These are phyloP conservation scores for Elsinoe necatrix DNA, from an alignment of 2,329 filamentous ascomycete genomes.

Conservation along the genomic window DNA sequence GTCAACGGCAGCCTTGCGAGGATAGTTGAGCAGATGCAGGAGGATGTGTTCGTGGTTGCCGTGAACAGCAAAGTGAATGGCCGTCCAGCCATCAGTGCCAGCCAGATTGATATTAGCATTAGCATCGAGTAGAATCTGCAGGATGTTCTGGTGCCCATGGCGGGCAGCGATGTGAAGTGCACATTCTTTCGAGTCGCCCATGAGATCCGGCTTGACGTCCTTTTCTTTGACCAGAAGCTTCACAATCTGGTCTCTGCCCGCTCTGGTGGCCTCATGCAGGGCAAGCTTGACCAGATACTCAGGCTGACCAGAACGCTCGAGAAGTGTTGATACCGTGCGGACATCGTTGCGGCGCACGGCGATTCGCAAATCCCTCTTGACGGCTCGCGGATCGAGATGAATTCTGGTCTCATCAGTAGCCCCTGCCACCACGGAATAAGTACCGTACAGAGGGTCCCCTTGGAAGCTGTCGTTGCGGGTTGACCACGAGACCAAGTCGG, in stretches of 20 bases:
- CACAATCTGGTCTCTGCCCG: constrained; percentile 1
- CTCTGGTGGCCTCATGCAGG: background rate
- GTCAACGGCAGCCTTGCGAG: background rate
- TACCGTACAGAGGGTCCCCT: constrained; percentile 1
- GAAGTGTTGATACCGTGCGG: background rate
- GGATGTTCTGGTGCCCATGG: constrained; percentile 14
- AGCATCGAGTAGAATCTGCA: constrained; percentile 15
- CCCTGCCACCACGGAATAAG: constrained; percentile 1
- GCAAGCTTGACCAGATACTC: background rate
- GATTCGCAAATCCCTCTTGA: background rate
- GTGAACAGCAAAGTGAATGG: constrained; percentile 9
- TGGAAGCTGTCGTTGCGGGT: background rate
- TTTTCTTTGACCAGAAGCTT: constrained; percentile 2
- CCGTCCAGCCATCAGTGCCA: constrained; percentile 10
- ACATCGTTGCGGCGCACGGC: background rate
- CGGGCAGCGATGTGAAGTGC: constrained; percentile 11
- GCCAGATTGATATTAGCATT: constrained; percentile 13
- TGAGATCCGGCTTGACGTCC: constrained; percentile 6
- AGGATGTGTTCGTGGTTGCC: background rate
- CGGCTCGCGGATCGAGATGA: constrained; percentile 1
- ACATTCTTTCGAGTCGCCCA: background rate
- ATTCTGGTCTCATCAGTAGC: background rate
- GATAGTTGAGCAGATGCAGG: background rate
- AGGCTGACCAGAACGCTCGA: constrained; percentile 3
- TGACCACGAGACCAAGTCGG: background rate